Base-by-base conservation (phyloP, 1,284 basidiomycete species). In the Pholiota adiposa region DNA sequence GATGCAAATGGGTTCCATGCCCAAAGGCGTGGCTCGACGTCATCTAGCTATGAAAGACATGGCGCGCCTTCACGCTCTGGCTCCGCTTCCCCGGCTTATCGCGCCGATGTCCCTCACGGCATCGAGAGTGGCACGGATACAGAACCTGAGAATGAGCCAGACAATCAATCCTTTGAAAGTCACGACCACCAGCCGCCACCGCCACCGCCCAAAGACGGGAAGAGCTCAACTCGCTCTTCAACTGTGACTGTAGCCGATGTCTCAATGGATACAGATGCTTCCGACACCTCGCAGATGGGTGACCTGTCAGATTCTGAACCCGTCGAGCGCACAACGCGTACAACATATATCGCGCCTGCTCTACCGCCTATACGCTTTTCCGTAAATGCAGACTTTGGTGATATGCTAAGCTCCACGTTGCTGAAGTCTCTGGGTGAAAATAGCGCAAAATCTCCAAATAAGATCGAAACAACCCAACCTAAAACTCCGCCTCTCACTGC, bases 331-430 rank as follows among this genome's bases (percentile, higher is more conserved):
- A 85, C 82, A n/a, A 87, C 86, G 16, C 83, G 82, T 65, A 80
- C 89, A 12, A 92, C 90, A 18, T 92, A 86, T 71, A 91, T 92
- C 56, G 88, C 89, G 1, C 91, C 91, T 44, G 90, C 90, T 4
- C 76, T 93, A 29, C 91, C 90, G 3, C 91, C 91, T 0, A 92
- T 93, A 66, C 85, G 92, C 23, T 89, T 93, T 69, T 94, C 92
- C 8, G 85, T 96, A 80, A 89, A 86, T 65, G 82, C 86, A 1
- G 93, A 95, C 72, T 93, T 96, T 65, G 84, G 89, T 0, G 88
- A 90, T 61, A 72, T 92, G 18, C 79, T 91, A 49, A 84, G 75
- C 67, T 82, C 83, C 23, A 46, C 44, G 81, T 87, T 4, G 81
- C 79, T 16, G 79, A 80, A 12, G 52, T 67, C 16, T 63, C 67